Percentiles rank a stretch among this genome's conserved stretches.
Evolutionary conservation across 2,329 filamentous ascomycete species (phyloP).

Genomic region (Lasiodiplodia gonubiensis): DNA sequence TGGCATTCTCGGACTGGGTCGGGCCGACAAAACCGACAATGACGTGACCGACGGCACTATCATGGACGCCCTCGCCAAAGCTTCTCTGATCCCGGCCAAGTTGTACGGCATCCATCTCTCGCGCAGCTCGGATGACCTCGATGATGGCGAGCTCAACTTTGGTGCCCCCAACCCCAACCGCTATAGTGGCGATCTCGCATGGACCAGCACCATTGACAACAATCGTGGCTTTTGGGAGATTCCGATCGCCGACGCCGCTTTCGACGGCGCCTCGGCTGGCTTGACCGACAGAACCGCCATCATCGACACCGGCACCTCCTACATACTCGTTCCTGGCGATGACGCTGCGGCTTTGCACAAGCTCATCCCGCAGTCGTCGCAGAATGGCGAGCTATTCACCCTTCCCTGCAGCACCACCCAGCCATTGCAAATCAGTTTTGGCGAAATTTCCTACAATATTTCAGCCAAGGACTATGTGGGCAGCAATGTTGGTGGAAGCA

Average conservation of each 20-base stretch:
- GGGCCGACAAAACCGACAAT: constrained; percentile 54
- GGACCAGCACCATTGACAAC: constrained; percentile 61
- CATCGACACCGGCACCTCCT: constrained; percentile 85
- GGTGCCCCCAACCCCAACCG: constrained; percentile 71
- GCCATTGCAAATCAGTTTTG: constrained; percentile 70
- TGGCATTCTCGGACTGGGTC: constrained; percentile 81
- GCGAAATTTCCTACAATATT: constrained; percentile 69
- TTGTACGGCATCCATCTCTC: constrained; percentile 75
- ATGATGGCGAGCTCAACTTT: constrained; percentile 79
- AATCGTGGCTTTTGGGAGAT: constrained; percentile 74
- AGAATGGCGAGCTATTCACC: constrained; percentile 66
- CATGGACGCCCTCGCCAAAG: constrained; percentile 64
- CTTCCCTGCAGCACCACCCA: constrained; percentile 74
- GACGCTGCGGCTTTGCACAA: constrained; percentile 73
- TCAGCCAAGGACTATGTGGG: constrained; percentile 75
- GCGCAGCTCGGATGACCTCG: constrained; percentile 67
- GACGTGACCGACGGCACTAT: constrained; percentile 65
- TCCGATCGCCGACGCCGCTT: constrained; percentile 67
- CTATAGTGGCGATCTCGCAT: constrained; percentile 71
- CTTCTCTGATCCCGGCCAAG: constrained; percentile 66
- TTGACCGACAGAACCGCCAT: constrained; percentile 66
- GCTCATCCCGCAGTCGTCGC: constrained; percentile 63
- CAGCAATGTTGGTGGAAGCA: constrained; percentile 42
- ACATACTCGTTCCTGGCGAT: constrained; percentile 71
- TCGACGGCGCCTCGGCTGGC: constrained; percentile 59